A percentile compares a stretch with the other conserved stretches of the same genome.
phyloP scores from a whole-genome alignment of 495 filamentous ascomycete genomes.

The Amorphotheca resinae region DNA sequence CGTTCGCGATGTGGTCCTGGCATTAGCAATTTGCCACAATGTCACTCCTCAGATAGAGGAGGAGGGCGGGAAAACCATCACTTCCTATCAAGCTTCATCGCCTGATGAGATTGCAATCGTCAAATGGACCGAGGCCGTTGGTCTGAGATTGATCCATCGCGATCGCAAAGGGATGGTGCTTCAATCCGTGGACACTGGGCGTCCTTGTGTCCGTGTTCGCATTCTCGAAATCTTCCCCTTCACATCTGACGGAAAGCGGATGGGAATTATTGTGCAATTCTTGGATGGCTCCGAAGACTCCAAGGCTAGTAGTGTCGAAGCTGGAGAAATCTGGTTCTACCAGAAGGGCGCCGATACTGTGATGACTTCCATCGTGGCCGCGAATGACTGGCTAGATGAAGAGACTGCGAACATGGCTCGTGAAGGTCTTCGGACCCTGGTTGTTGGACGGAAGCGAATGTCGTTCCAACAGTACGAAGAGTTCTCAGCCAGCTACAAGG shows the following conservation, averaged over 20 bases:
- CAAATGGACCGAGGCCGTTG: conserved; percentile 86
- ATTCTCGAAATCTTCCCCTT: conserved; percentile 96
- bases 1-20: conserved; percentile 81
- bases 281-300: conserved; percentile 34
- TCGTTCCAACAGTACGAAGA: conserved; percentile 63
- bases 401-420: conserved; percentile 98
- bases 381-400: conserved; percentile 97
- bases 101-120: conserved; percentile 99
- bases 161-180: conserved; percentile 77
- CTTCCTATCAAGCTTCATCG: conserved; percentile 88
- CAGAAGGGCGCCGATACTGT: conserved; percentile 98
- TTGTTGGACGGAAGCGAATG: conserved; percentile 78
- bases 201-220: conserved; percentile 68
- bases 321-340: conserved; percentile 90
- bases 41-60: conserved; percentile 88
- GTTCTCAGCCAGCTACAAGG: conserved; percentile 62
- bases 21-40: conserved; percentile 91
- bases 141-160: conserved; percentile 70
- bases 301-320: conserved; percentile 22
- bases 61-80: conserved; percentile 62
- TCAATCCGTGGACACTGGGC: conserved; percentile 64
- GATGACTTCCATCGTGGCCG: conserved; percentile 84
- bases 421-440: conserved; percentile 87
- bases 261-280: conserved; percentile 96
- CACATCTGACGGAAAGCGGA: conserved; percentile 92